Evolutionary conservation across 2,329 filamentous ascomycete genomes (phyloP).

Genomic region (Cytospora schulzeri): DNA sequence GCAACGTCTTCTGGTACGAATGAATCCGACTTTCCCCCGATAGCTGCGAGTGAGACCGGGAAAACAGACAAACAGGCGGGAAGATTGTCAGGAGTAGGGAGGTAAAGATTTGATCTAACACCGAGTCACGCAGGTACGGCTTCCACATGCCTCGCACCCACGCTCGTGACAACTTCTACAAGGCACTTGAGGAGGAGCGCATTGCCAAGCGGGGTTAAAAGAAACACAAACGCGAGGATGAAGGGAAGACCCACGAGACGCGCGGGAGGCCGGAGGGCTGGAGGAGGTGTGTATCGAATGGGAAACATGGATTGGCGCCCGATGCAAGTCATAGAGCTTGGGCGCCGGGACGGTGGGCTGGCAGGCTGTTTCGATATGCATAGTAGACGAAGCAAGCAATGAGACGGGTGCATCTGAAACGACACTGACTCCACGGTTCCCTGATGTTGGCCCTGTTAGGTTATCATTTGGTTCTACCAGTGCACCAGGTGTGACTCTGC

Average conservation of each 20-base stretch:
- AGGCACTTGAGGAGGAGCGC: constrained; percentile 59
- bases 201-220: constrained; percentile 38
- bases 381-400: constrained; percentile 36
- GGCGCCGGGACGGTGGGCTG: not conserved
- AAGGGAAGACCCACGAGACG: not conserved
- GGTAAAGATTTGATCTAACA: constrained; percentile 5
- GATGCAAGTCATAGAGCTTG: constrained; percentile 20
- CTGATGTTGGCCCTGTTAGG: not conserved
- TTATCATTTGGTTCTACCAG: not conserved
- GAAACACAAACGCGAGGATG: not conserved
- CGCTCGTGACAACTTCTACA: constrained; percentile 61
- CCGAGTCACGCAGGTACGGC: constrained; percentile 54
- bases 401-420: constrained; percentile 20
- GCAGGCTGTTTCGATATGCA: constrained; percentile 31
- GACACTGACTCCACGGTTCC: not conserved
- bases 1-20: constrained; percentile 60
- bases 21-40: not conserved
- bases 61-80: too few species aligned
- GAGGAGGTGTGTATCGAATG: constrained; percentile 19
- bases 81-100: not conserved
- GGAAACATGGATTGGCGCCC: not conserved
- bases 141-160: constrained; percentile 63
- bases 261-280: not conserved
- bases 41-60: not conserved
- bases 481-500: not conserved